phyloP scores from a whole-genome alignment of 2,329 filamentous ascomycete genomes.

The Trichoderma lentiforme region DNA sequence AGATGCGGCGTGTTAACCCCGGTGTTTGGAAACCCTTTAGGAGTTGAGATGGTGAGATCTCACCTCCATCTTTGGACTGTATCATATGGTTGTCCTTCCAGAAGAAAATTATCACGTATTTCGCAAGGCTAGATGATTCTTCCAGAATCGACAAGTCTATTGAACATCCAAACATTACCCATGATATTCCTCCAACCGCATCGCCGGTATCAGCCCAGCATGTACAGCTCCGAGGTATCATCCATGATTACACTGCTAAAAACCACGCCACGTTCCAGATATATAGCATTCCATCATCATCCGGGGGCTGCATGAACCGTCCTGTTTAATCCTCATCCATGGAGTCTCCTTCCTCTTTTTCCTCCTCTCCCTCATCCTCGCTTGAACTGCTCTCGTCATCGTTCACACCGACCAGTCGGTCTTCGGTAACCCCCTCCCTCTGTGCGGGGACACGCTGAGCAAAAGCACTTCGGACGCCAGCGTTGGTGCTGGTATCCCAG shows the following conservation, averaged over 20 bases:
- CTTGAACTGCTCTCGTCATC: slow-evolving; percentile 66
- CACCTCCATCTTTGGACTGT: not conserved
- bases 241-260: slow-evolving; percentile 6
- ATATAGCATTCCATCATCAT: not conserved
- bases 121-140: not conserved
- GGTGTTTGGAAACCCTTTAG: not conserved
- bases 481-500: slow-evolving; percentile 96
- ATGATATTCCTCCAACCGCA: not conserved
- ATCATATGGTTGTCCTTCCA: not conserved
- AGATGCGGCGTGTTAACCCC: not conserved
- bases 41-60: not conserved
- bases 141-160: not conserved
- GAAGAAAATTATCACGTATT: not conserved
- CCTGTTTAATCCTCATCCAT: slow-evolving; percentile 27
- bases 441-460: slow-evolving; percentile 60
- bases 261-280: slow-evolving; percentile 13
- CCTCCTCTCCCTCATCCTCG: slow-evolving; percentile 56
- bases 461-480: slow-evolving; percentile 79
- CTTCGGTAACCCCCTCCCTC: slow-evolving; percentile 56
- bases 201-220: not conserved
- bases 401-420: slow-evolving; percentile 73
- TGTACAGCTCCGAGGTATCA: not conserved
- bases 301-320: slow-evolving; percentile 3
- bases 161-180: not conserved
- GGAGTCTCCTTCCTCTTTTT: slow-evolving; percentile 20